Conservation (phyloP, 2,329 filamentous ascomycete genomes). For the Emmonsia crescens region DNA sequence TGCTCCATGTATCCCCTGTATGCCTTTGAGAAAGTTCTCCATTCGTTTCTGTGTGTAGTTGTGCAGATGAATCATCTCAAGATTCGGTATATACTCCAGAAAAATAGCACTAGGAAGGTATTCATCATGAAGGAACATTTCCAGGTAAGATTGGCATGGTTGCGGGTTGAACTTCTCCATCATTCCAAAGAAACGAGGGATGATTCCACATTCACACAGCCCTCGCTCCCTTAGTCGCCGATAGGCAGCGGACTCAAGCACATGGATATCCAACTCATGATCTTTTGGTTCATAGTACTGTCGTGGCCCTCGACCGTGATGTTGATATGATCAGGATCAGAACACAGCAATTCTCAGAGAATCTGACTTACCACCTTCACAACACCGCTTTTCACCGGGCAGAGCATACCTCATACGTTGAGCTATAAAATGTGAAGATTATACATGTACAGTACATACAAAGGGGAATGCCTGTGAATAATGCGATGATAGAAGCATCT, state of each 20-base stretch:
- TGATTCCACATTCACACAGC: constrained; percentile 7
- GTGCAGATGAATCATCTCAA: constrained; percentile 15
- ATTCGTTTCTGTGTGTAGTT: constrained; percentile 16
- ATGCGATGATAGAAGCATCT: too few relatives aligned
- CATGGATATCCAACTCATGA: constrained; percentile 3
- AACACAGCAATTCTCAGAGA: background rate
- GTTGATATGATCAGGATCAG: constrained; percentile 1
- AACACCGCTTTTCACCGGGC: too few relatives aligned
- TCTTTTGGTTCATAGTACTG: background rate
- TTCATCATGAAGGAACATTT: constrained; percentile 12
- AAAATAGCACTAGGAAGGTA: constrained; percentile 16
- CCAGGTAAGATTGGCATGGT: constrained; percentile 2
- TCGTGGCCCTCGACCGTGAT: constrained; percentile 7
- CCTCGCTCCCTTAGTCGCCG: constrained; percentile 7
- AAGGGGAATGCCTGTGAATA: too few relatives aligned
- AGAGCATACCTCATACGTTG: too few relatives aligned
- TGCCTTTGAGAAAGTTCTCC: constrained; percentile 13
- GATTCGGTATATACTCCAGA: constrained; percentile 18
- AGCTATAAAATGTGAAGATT: too few relatives aligned
- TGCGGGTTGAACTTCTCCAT: constrained; percentile 10
- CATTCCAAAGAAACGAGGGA: constrained; percentile 8
- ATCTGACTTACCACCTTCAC: constrained; percentile 16
- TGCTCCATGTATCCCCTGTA: constrained; percentile 17
- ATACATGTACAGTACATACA: too few relatives aligned
- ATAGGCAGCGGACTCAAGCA: constrained; percentile 9